Percentiles rank a stretch among this genome's conserved stretches.
These are phyloP conservation scores for Talaromyces albobiverticillius DNA, from an alignment of 2,329 filamentous ascomycete genomes.

Conservation along the genomic window DNA sequence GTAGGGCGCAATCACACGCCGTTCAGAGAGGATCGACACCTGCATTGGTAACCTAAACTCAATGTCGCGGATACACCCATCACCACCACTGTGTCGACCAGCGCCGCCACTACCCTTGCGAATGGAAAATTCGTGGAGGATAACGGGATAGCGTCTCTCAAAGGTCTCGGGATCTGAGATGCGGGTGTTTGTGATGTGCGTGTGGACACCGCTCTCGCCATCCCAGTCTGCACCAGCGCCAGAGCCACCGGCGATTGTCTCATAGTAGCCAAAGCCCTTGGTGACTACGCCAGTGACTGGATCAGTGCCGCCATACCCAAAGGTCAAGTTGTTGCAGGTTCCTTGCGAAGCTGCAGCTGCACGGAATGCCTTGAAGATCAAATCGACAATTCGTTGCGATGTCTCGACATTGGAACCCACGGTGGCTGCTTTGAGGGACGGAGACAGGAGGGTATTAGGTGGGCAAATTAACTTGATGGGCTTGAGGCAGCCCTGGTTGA, in stretches of 20 bases:
- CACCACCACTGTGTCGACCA: conserved; percentile 65
- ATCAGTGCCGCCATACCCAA: conserved; percentile 71
- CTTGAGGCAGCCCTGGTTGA: conserved; percentile 80
- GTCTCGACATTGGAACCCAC: conserved; percentile 82
- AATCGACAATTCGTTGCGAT: conserved; percentile 75
- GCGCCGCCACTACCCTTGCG: conserved; percentile 59
- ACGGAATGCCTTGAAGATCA: conserved; percentile 75
- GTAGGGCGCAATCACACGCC: conserved; percentile 70
- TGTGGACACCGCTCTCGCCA: conserved; percentile 69
- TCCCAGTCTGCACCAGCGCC: conserved; percentile 70
- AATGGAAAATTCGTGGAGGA: conserved; percentile 66
- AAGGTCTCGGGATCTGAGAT: conserved; percentile 77
- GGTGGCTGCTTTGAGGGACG: conserved; percentile 72
- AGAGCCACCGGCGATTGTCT: conserved; percentile 73
- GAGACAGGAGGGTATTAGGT: conserved; percentile 68
- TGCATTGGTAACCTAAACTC: conserved; percentile 75
- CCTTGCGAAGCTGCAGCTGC: conserved; percentile 77
- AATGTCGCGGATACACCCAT: conserved; percentile 74
- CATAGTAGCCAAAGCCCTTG: conserved; percentile 80
- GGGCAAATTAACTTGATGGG: conserved; percentile 73
- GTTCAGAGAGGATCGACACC: conserved; percentile 71
- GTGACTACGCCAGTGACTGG: conserved; percentile 52
- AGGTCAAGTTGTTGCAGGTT: conserved; percentile 81
- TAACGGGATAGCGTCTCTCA: conserved; percentile 69
- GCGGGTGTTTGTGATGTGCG: conserved; percentile 77